Base-by-base conservation (phyloP, 1,284 basidiomycete species). In the Irpex sp. region DNA sequence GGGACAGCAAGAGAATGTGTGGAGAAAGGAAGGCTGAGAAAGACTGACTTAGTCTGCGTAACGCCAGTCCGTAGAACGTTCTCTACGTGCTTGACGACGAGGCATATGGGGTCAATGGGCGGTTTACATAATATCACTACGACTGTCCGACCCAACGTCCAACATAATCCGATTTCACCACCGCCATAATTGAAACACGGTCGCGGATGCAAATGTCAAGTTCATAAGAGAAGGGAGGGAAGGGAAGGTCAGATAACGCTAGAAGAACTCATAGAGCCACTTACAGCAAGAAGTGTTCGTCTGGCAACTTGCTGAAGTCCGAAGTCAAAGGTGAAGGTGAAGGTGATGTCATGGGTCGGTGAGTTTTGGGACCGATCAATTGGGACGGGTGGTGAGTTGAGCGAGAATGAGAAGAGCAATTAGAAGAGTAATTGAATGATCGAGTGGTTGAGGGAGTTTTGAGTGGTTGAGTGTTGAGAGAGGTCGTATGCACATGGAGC, bases 211-310 rank as follows among this genome's bases (percentile, higher is more conserved):
- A 43, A 8, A 9, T 15, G 39, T 43, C n/a, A n/a, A n/a, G n/a
- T n/a, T 51, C 51, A 60, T 49, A 17, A 46, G 57, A n/a, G 57
- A n/a, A 60, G 37, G 37, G 8, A 5, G 8, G 33, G 58, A 21
- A 58, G 36, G 9, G 50, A n/a, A 46, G 50, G 19, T 60, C 76
- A 19, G n/a, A 49, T 3, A 19, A 17, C 4, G n/a, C 43, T 37
- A n/a, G 47, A 57, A 15, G 46, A n/a, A n/a, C n/a, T n/a, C n/a
- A n/a, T n/a, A n/a, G 39, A 43, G 7, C 13, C 8, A 65, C 77
- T 49, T 73, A 93, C 92, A 84, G 62, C 92, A 94, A 50, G 87
- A 83, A 0, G 90, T 92, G 68, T 90, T 86, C 0, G 90, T 93
- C 67, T 85, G 82, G 66, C 87, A 90, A 68, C 86, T 93, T 4